phyloP scores from a whole-genome alignment of 2,329 filamentous ascomycete species.

The Rhynchosporium agropyri region DNA sequence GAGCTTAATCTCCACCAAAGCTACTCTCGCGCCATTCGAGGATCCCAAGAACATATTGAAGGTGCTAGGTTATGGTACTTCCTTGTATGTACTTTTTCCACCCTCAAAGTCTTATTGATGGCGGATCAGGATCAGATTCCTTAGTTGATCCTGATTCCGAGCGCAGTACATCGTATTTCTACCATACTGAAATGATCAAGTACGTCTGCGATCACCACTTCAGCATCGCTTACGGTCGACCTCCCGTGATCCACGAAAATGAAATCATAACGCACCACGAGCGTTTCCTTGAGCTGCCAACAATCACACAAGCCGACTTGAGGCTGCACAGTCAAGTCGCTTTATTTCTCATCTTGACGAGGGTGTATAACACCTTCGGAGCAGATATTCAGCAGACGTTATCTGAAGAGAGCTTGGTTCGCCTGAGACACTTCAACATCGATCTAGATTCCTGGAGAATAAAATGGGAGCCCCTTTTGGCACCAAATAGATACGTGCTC shows the following conservation, averaged over 20 bases:
- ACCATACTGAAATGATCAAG: too few species aligned
- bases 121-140: too few species aligned
- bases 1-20: constrained; percentile 59
- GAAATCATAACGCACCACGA: constrained; percentile 59
- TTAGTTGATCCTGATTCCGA: too few species aligned
- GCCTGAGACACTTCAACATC: constrained; percentile 44
- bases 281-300: constrained; percentile 52
- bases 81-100: constrained; percentile 37
- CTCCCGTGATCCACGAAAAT: constrained; percentile 62
- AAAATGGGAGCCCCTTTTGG: constrained; percentile 43
- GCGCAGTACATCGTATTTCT: too few species aligned
- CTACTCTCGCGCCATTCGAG: constrained; percentile 52
- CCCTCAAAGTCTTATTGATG: too few species aligned
- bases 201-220: constrained; percentile 70
- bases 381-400: constrained; percentile 55
- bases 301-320: constrained; percentile 56
- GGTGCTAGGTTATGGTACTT: constrained; percentile 64
- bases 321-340: constrained; percentile 62
- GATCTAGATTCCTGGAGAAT: constrained; percentile 45
- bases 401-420: constrained; percentile 44
- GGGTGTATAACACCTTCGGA: constrained; percentile 60
- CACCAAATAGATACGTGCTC: constrained; percentile 30
- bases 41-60: constrained; percentile 53
- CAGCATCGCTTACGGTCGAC: constrained; percentile 64
- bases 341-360: constrained; percentile 62